Percentiles rank a stretch among this genome's conserved stretches.
These are phyloP conservation scores for Senna siamea DNA, from an alignment of 306 rosid species.

Conservation along the genomic window DNA sequence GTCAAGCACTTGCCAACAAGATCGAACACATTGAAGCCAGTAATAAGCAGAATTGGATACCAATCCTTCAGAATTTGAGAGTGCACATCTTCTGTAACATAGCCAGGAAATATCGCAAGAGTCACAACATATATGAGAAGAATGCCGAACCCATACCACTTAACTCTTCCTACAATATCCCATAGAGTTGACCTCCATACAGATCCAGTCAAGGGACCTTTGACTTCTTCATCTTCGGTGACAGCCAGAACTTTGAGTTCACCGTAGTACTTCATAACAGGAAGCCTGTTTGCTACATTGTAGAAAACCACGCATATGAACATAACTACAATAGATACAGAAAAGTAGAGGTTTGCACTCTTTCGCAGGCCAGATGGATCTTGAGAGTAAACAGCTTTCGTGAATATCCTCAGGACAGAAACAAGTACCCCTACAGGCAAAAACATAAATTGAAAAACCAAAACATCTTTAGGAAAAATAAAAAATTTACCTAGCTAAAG, in stretches of 20 bases:
- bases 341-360: conserved; percentile 86
- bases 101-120: conserved; percentile 87
- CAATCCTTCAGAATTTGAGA: conserved; percentile 79
- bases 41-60: conserved; percentile 76
- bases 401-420: conserved; percentile 71
- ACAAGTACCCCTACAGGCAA: conserved; percentile 71
- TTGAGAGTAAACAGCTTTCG: conserved; percentile 84
- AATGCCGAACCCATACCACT: conserved; percentile 81
- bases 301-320: conserved; percentile 64
- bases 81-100: conserved; percentile 90
- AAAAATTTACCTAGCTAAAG: neutral
- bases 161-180: conserved; percentile 62
- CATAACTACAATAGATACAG: conserved; percentile 67
- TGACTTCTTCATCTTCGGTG: conserved; percentile 54
- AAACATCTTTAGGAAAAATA: neutral
- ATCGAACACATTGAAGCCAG: conserved; percentile 77
- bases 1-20: conserved; percentile 86
- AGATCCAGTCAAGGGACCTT: conserved; percentile 57
- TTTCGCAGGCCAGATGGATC: conserved; percentile 67
- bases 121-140: conserved; percentile 76
- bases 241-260: conserved; percentile 67
- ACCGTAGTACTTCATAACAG: conserved; percentile 73
- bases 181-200: conserved; percentile 65
- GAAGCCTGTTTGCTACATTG: conserved; percentile 74
- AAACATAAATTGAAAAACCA: neutral